Conservation (phyloP, 495 filamentous ascomycete species). For the Poronia punctata region DNA sequence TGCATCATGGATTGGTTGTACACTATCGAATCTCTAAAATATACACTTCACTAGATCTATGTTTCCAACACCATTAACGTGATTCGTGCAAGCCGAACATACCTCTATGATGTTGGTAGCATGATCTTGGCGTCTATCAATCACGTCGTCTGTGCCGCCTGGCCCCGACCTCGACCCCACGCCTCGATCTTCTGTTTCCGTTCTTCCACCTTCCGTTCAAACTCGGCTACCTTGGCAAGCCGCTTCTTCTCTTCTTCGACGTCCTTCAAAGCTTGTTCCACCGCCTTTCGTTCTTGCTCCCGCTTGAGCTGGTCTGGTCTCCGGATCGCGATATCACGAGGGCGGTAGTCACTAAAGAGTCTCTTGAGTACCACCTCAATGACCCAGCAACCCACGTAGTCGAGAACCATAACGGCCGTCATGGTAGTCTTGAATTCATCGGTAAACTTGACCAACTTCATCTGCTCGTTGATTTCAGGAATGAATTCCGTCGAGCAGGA, state of each 20-base stretch:
- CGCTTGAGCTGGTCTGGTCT: constrained; percentile 79
- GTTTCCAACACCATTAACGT: too few species aligned
- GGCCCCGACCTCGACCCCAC: constrained; percentile 3
- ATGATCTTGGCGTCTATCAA: too few species aligned
- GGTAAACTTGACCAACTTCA: constrained; percentile 89
- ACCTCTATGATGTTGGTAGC: too few species aligned
- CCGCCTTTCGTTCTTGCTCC: constrained; percentile 60
- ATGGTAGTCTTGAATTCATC: constrained; percentile 83
- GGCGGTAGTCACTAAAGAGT: constrained; percentile 83
- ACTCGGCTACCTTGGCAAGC: constrained; percentile 39
- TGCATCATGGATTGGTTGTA: too few species aligned
- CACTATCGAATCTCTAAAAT: too few species aligned
- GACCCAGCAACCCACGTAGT: constrained; percentile 82
- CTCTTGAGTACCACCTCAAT: constrained; percentile 84
- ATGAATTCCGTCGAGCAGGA: constrained; percentile 94
- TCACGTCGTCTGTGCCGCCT: too few species aligned
- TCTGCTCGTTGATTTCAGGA: constrained; percentile 88
- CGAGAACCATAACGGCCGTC: constrained; percentile 77
- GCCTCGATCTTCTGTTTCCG: constrained; percentile 23
- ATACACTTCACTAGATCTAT: too few species aligned
- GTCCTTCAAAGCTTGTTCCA: constrained; percentile 49
- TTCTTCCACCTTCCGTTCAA: constrained; percentile 41
- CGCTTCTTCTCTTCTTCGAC: constrained; percentile 49
- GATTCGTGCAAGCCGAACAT: too few species aligned
- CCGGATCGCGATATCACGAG: constrained; percentile 87